These are phyloP conservation scores for Puccinia polysora DNA, from an alignment of 1,284 basidiomycete genomes.

Conservation along the genomic window DNA sequence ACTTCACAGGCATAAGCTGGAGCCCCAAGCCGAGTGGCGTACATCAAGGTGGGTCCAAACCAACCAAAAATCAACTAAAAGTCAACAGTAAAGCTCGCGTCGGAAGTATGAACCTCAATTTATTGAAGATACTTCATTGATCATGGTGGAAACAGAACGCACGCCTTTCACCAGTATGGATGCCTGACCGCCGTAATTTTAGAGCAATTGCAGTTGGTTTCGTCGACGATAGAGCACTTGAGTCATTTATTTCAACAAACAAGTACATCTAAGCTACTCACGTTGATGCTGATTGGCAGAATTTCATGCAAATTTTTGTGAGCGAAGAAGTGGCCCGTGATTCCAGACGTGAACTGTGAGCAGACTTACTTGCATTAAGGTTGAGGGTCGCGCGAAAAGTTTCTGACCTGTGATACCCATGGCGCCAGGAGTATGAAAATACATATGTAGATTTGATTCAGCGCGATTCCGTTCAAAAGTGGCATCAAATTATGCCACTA, in stretches of 20 bases:
- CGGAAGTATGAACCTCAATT: too few relatives aligned
- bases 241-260: neutral
- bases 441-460: too few relatives aligned
- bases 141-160: neutral
- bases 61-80: too few relatives aligned
- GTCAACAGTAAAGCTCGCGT: too few relatives aligned
- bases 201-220: neutral
- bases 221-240: too few relatives aligned
- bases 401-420: conserved; percentile 19
- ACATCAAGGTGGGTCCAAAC: too few relatives aligned
- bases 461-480: too few relatives aligned
- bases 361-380: conserved; percentile 28
- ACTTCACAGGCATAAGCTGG: conserved; percentile 29
- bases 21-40: neutral
- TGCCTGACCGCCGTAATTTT: conserved; percentile 2
- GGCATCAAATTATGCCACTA: too few relatives aligned
- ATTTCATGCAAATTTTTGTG: too few relatives aligned
- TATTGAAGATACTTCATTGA: too few relatives aligned
- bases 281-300: conserved; percentile 41
- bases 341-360: neutral
- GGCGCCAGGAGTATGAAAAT: neutral
- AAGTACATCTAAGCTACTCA: neutral
- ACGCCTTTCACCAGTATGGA: conserved; percentile 38
- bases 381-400: conserved; percentile 35
- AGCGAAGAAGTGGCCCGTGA: too few relatives aligned